These are phyloP conservation scores for Henckelia pumila DNA, from an alignment of 257 asterid species.

Conservation along the genomic window DNA sequence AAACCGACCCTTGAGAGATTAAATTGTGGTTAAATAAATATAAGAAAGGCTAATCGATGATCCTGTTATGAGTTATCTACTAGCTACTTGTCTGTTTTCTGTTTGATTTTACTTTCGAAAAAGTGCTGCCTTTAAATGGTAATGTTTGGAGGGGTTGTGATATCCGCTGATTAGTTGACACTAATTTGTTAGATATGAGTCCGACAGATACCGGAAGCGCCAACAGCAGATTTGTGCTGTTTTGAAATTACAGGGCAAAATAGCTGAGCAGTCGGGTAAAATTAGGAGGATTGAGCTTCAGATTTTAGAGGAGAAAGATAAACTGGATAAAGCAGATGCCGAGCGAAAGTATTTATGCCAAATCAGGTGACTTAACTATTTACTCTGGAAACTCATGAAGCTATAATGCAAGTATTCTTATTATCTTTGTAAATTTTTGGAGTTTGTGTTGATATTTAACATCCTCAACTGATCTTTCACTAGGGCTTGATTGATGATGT, in stretches of 20 bases:
- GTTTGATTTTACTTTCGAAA: background rate
- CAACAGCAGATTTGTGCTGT: constrained; percentile 63
- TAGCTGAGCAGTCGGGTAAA: constrained; percentile 50
- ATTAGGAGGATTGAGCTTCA: constrained; percentile 44
- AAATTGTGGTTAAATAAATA: background rate
- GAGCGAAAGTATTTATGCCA: constrained; percentile 61
- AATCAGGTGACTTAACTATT: too few species aligned
- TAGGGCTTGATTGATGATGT: too few species aligned
- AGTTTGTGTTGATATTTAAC: too few species aligned
- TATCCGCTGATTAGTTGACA: constrained; percentile 9
- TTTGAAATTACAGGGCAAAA: constrained; percentile 67
- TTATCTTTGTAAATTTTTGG: too few species aligned
- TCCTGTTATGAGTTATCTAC: too few species aligned
- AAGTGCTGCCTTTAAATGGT: constrained; percentile 10
- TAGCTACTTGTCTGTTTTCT: too few species aligned
- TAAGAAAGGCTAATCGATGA: too few species aligned
- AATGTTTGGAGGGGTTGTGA: background rate
- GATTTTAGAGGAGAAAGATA: constrained; percentile 50
- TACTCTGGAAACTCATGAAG: too few species aligned
- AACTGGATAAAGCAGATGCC: constrained; percentile 39
- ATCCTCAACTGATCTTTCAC: too few species aligned
- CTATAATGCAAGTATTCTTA: too few species aligned
- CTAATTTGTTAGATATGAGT: constrained; percentile 47
- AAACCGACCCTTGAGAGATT: background rate
- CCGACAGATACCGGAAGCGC: constrained; percentile 53